A percentile compares a stretch with the other conserved stretches of the same genome.
Conservation (phyloP, 306 rosid genomes). For the Purshia tridentata region DNA sequence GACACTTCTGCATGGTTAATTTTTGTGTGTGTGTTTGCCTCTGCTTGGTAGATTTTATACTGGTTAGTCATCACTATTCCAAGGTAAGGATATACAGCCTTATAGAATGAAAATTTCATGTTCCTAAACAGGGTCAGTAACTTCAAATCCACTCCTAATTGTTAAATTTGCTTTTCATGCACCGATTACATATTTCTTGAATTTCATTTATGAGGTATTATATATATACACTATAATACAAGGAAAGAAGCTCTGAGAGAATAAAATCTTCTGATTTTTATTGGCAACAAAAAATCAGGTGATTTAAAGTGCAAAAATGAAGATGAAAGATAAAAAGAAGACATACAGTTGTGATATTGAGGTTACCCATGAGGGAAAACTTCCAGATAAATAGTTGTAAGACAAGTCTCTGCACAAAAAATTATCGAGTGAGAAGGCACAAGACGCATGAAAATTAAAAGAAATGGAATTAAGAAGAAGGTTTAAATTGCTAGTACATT, state of each 20-base stretch:
- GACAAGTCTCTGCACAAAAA: constrained; percentile 31
- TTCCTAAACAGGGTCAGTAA: background rate
- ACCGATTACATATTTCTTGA: background rate
- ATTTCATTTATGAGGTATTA: background rate
- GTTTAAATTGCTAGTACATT: background rate
- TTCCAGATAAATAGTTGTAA: constrained; percentile 25
- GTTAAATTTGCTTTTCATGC: background rate
- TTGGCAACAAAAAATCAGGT: background rate
- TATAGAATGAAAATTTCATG: background rate
- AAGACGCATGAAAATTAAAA: background rate
- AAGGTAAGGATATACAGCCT: too few relatives aligned
- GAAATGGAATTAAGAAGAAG: background rate
- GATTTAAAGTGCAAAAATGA: background rate
- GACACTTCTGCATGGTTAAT: too few relatives aligned
- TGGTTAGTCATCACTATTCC: too few relatives aligned
- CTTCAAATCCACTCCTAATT: background rate
- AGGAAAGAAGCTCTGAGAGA: background rate
- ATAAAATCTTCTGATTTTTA: background rate
- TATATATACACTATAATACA: background rate
- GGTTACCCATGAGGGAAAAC: constrained; percentile 25
- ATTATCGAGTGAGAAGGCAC: background rate
- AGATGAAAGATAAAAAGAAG: background rate
- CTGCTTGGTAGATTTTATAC: too few relatives aligned
- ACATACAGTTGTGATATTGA: constrained; percentile 17
- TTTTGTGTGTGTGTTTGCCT: too few relatives aligned